Evolutionary conservation across 257 asterid species (phyloP).

Genomic region (Solanum sitiens): DNA sequence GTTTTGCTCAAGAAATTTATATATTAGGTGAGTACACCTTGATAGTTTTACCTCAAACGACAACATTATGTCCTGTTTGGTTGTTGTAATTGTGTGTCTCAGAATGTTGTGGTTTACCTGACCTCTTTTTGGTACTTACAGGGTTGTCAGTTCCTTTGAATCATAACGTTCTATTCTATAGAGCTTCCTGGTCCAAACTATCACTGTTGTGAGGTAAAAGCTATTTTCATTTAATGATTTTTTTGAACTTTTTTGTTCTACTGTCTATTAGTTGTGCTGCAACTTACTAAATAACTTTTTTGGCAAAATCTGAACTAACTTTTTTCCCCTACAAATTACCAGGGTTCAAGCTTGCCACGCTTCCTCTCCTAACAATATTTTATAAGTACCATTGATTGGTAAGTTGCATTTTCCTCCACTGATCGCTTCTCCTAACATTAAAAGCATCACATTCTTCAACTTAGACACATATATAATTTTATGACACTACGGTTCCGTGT

Average conservation of each 20-base stretch:
- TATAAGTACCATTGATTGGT: slow-evolving; percentile 65
- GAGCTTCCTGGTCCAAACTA: too few relatives aligned
- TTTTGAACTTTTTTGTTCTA: too few relatives aligned
- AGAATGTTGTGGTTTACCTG: background rate
- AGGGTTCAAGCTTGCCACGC: too few relatives aligned
- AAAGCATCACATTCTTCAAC: background rate
- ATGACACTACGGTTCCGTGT: slow-evolving; percentile 52
- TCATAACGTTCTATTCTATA: background rate
- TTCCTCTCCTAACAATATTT: background rate
- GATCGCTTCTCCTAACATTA: background rate
- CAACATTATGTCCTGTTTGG: background rate
- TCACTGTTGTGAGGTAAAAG: too few relatives aligned
- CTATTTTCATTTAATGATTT: too few relatives aligned
- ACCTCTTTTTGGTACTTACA: slow-evolving; percentile 8
- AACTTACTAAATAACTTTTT: too few relatives aligned
- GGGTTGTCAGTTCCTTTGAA: slow-evolving; percentile 5
- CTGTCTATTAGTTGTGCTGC: too few relatives aligned
- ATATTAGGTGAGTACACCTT: slow-evolving; percentile 43
- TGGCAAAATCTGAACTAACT: too few relatives aligned
- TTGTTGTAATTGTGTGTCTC: background rate
- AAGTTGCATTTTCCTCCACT: background rate
- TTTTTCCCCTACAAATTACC: too few relatives aligned
- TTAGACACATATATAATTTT: background rate
- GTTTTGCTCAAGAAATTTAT: slow-evolving; percentile 77
- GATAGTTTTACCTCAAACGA: background rate